Base-by-base conservation (phyloP, 352 stramenopile genomes). In the Thalassiosira mediterranea region DNA sequence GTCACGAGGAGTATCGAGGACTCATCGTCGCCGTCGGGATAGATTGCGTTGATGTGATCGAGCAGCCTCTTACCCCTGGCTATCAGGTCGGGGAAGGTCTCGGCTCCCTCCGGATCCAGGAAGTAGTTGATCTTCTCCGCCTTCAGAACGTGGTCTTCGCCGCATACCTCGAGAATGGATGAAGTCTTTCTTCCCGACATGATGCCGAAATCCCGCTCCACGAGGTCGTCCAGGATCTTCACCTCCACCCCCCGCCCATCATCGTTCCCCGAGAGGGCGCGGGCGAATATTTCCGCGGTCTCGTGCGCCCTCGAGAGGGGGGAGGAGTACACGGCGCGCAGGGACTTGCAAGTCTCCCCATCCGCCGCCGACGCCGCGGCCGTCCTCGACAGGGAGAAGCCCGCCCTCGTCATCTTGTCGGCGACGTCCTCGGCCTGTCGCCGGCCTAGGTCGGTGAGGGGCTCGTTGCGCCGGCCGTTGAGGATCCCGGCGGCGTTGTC, bases 51-150 rank as follows among this genome's bases (percentile, higher is more conserved):
- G 49, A 84, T 74, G 42, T 63, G 21, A 2, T n/a, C 19, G 17
- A 87, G 17, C 17, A 82, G 42, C 17, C 34, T 21, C 38, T 82
- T 75, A 0, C 62, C 79, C 47, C 79, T 51, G 29, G 56, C 44
- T 3, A 84, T 70, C 23, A 87, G 25, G 34, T 87, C 60, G 13
- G 79, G 79, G 73, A 87, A 87, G 17, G 79, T 87, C 58, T 87
- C 79, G 26, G 74, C 79, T 23, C 67, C 70, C 28, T 66, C 46
- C 5, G 74, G 75, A 57, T 72, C 47, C 26, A 87, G 61, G 69
- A 87, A 87, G 70, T 87, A 87, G 44, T 69, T 68, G 15, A 87
- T 76, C 21, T 44, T 76, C 8, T 84, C 70, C 13, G 75, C 84
- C 7, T 29, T 15, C n/a, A 87, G 66, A 15, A 87, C 37, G 19